phyloP scores from a whole-genome alignment of 2,329 filamentous ascomycete genomes.

The Colletotrichum siamense region DNA sequence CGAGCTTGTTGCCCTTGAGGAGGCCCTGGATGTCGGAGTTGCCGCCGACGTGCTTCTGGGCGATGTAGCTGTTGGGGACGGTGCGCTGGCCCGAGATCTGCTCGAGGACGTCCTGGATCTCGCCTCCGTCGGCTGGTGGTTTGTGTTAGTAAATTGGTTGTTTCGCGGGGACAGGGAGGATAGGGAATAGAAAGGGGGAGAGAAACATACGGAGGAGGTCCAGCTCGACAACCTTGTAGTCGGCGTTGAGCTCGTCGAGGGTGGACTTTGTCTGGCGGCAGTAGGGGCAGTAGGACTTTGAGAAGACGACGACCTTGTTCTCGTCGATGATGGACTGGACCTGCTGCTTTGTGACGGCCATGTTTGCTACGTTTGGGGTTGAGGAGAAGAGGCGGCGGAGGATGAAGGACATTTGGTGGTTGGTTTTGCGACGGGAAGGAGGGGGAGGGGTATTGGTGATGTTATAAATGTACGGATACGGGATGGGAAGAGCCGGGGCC shows the following conservation, averaged over 20 bases:
- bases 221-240: constrained; percentile 80
- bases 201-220: constrained; percentile 76
- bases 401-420: constrained; percentile 66
- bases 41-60: constrained; percentile 89
- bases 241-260: constrained; percentile 72
- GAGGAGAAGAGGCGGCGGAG: constrained; percentile 71
- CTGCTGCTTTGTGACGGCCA: constrained; percentile 85
- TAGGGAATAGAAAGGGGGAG: too few relatives aligned
- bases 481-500: neutral
- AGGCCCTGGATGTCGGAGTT: constrained; percentile 83
- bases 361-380: constrained; percentile 60
- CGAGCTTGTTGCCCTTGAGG: constrained; percentile 48
- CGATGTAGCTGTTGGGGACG: constrained; percentile 96
- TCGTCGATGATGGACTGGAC: constrained; percentile 87
- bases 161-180: too few relatives aligned
- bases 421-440: neutral
- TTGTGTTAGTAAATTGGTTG: too few relatives aligned
- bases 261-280: constrained; percentile 81
- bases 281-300: constrained; percentile 96
- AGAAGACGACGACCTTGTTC: constrained; percentile 93
- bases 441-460: neutral
- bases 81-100: constrained; percentile 84
- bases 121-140: constrained; percentile 75
- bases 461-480: neutral
- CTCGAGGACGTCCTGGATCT: constrained; percentile 81